Conservation (phyloP, 2,329 filamentous ascomycete genomes). For the Hymenoscyphus infarciens region DNA sequence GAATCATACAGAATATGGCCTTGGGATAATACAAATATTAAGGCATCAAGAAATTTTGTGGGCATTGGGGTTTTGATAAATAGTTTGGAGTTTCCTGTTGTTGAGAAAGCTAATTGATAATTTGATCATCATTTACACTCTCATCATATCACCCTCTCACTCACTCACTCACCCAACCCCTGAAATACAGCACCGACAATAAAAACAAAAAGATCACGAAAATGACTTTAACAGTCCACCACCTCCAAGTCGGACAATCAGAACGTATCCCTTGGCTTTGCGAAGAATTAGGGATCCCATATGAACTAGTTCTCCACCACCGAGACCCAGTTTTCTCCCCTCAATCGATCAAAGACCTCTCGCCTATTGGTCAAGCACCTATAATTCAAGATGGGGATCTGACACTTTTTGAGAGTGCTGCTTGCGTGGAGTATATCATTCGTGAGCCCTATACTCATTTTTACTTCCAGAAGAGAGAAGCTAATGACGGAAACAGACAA, state of each 20-base stretch:
- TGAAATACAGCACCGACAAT: neutral
- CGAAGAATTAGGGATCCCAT: constrained; percentile 58
- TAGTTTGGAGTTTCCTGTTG: no score
- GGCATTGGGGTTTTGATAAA: no score
- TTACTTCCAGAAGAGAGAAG: neutral
- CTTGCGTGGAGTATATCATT: constrained; percentile 53
- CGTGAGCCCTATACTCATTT: neutral
- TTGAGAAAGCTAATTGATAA: no score
- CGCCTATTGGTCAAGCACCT: constrained; percentile 54
- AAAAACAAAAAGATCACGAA: neutral
- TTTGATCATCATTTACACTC: no score
- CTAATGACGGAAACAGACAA: constrained; percentile 28
- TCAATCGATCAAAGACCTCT: constrained; percentile 40
- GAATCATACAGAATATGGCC: no score
- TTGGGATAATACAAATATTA: no score
- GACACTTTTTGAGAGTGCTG: constrained; percentile 56
- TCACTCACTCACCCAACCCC: neutral
- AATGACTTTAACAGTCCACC: constrained; percentile 43
- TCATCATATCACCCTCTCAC: neutral
- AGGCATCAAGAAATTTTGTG: no score
- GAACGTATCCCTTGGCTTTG: constrained; percentile 63
- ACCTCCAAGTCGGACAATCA: constrained; percentile 57
- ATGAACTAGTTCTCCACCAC: constrained; percentile 46
- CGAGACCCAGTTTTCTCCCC: constrained; percentile 41
- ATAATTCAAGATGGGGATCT: constrained; percentile 55